phyloP scores from a whole-genome alignment of 1,139 yeast species.

The Kurtzmaniella quercitrusa region DNA sequence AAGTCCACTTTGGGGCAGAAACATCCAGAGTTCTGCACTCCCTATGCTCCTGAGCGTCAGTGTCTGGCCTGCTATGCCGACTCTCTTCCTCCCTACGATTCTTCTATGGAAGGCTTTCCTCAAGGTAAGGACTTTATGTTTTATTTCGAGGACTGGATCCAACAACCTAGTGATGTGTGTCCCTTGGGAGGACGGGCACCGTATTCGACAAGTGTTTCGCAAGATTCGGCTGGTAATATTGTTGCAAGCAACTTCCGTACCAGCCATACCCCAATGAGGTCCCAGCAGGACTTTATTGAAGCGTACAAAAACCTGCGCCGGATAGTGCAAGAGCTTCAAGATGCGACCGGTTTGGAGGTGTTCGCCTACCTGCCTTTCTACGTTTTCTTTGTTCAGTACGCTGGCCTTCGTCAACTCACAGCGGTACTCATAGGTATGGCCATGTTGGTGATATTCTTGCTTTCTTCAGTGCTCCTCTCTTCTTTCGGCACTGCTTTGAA shows the following conservation, averaged over 20 bases:
- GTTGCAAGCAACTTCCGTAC: constrained; percentile 69
- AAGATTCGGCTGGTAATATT: constrained; percentile 33
- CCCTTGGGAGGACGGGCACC: constrained; percentile 97
- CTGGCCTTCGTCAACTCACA: constrained; percentile 55
- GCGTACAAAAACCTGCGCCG: constrained; percentile 77
- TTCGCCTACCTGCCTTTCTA: constrained; percentile 94
- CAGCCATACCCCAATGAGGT: constrained; percentile 73
- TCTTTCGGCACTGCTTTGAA: constrained; percentile 57
- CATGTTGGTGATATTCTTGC: constrained; percentile 46
- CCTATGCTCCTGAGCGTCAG: constrained; percentile 63
- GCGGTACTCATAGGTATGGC: constrained; percentile 55
- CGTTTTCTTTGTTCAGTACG: constrained; percentile 87
- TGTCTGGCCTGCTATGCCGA: constrained; percentile 68
- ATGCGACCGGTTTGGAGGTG: constrained; percentile 33
- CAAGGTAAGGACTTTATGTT: constrained; percentile 68
- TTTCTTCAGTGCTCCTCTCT: constrained; percentile 61
- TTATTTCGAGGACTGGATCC: constrained; percentile 77
- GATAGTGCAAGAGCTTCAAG: constrained; percentile 55
- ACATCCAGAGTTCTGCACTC: constrained; percentile 54
- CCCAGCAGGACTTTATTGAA: constrained; percentile 78
- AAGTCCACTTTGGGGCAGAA: constrained; percentile 22
- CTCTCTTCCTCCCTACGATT: constrained; percentile 59
- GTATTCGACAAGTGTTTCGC: constrained; percentile 58
- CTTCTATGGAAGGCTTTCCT: constrained; percentile 82
- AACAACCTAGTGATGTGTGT: constrained; percentile 83